A percentile compares a stretch with the other conserved stretches of the same genome.
Conservation (phyloP, 1,139 yeast genomes). For the Candida dubliniensis region DNA sequence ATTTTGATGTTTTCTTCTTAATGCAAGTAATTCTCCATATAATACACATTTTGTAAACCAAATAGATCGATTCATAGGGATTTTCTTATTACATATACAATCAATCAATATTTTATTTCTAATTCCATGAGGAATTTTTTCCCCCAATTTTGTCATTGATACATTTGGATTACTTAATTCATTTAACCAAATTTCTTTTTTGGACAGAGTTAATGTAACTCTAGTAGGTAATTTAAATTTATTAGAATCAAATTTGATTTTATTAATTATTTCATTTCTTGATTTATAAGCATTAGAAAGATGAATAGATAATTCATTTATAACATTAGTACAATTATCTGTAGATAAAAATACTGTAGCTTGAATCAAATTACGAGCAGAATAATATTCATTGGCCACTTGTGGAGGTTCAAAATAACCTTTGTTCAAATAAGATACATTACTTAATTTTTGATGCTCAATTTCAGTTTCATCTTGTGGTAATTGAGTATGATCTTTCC, state of each 20-base stretch:
- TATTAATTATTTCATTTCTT: conserved; percentile 63
- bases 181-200: conserved; percentile 79
- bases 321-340: conserved; percentile 37
- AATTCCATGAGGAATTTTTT: conserved; percentile 90
- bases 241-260: conserved; percentile 51
- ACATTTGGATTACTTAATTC: conserved; percentile 70
- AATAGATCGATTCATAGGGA: conserved; percentile 76
- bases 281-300: conserved; percentile 65
- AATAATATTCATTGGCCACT: conserved; percentile 52
- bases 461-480: conserved; percentile 26
- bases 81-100: conserved; percentile 59
- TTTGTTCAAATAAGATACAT: conserved; percentile 38
- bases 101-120: conserved; percentile 72
- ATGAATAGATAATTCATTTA: conserved; percentile 46
- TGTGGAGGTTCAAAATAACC: conserved; percentile 57
- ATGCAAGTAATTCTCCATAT: conserved; percentile 72
- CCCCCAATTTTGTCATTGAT: conserved; percentile 65
- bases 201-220: conserved; percentile 84
- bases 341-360: conserved; percentile 43
- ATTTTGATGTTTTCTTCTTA: conserved; percentile 50
- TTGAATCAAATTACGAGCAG: conserved; percentile 53
- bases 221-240: conserved; percentile 79
- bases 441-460: conserved; percentile 30
- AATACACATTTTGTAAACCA: conserved; percentile 91
- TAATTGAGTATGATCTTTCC: conserved; percentile 65